These are phyloP conservation scores for Quercus lobata DNA, from an alignment of 331 rosid species.

Conservation along the genomic window DNA sequence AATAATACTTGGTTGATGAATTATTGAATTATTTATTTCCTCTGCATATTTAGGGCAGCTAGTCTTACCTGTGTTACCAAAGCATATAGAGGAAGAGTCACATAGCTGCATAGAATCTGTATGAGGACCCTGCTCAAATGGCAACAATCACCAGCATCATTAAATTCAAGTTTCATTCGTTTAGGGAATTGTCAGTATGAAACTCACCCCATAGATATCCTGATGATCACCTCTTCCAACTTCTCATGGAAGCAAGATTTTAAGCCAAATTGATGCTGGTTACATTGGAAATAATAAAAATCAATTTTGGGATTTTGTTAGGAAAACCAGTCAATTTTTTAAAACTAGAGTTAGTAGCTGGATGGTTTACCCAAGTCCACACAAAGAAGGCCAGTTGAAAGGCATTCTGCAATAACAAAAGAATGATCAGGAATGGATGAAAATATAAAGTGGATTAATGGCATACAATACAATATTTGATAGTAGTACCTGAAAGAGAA, in stretches of 20 bases:
- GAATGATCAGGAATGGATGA: not conserved
- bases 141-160: not conserved
- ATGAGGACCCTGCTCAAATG: slow-evolving; percentile 46
- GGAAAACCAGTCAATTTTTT: too few relatives aligned
- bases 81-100: slow-evolving; percentile 87
- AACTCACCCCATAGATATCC: slow-evolving; percentile 80
- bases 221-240: slow-evolving; percentile 50
- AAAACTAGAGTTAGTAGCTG: not conserved
- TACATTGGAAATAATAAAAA: too few relatives aligned
- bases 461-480: too few relatives aligned
- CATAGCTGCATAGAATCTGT: slow-evolving; percentile 87
- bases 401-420: slow-evolving; percentile 52
- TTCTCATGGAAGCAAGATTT: slow-evolving; percentile 67
- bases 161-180: too few relatives aligned
- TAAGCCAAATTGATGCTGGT: slow-evolving; percentile 58
- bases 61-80: slow-evolving; percentile 76
- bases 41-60: too few relatives aligned
- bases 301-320: too few relatives aligned
- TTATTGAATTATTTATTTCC: too few relatives aligned
- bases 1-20: too few relatives aligned
- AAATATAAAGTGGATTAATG: not conserved
- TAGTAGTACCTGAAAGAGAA: slow-evolving; percentile 70
- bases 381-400: slow-evolving; percentile 87
- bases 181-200: not conserved
- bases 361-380: slow-evolving; percentile 67